Evolutionary conservation across 768 basidiomycete species (phyloP).

Genomic region (Strobilomyces confusus): DNA sequence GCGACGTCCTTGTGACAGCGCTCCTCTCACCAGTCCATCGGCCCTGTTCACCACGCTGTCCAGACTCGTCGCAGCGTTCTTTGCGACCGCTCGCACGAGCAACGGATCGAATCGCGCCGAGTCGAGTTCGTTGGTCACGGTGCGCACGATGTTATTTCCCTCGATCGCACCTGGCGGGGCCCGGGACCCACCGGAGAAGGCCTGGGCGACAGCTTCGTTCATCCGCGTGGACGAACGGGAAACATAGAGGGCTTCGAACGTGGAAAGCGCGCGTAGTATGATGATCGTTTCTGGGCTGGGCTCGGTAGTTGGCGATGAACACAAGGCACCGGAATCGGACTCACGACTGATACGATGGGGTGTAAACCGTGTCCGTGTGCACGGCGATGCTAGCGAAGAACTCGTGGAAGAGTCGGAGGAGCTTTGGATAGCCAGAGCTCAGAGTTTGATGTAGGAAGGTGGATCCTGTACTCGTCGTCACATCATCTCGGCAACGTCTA

Average conservation of each 20-base stretch:
- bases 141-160: conserved; percentile 71
- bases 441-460: conserved; percentile 89
- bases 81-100: conserved; percentile 74
- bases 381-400: conserved; percentile 95
- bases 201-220: conserved; percentile 74
- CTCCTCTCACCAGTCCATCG: conserved; percentile 60
- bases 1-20: neutral
- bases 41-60: conserved; percentile 62
- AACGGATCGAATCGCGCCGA: conserved; percentile 64
- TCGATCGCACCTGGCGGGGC: conserved; percentile 71
- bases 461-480: conserved; percentile 52
- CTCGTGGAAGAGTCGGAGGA: conserved; percentile 90
- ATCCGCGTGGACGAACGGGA: conserved; percentile 78
- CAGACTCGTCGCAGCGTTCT: conserved; percentile 61
- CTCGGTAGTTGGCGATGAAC: neutral
- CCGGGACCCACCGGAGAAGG: conserved; percentile 68
- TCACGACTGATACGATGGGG: conserved; percentile 79
- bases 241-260: conserved; percentile 86
- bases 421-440: conserved; percentile 77
- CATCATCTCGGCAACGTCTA: neutral
- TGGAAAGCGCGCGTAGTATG: conserved; percentile 75
- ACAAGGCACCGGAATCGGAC: conserved; percentile 5
- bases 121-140: conserved; percentile 78
- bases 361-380: conserved; percentile 93
- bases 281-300: conserved; percentile 88